Base-by-base conservation (phyloP, 352 stramenopile genomes). In the Phytophthora meadii region DNA sequence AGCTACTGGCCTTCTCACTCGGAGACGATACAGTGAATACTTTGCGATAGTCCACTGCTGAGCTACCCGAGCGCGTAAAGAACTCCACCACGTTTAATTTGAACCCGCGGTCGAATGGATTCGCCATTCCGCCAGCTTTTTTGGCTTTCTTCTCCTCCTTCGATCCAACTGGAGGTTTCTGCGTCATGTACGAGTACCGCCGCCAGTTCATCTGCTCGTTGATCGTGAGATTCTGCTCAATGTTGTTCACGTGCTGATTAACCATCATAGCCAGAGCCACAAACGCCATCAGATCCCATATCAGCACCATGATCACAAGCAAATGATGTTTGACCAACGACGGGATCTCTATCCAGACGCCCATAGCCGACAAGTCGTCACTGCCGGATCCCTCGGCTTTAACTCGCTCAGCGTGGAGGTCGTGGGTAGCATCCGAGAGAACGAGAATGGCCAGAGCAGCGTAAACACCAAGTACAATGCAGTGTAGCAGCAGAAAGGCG, bases 201-300 rank as follows among this genome's bases (percentile, higher is more conserved):
- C 78, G 74, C 87, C 87, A 95, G 56, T 95, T 93, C 70, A 93
- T 92, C 54, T 82, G 63, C 67, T 95, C 87, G 55, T 95, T 95
- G 42, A 95, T 79, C 3, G 87, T 95, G 30, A 93, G 25, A 44
- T 95, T 95, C 60, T 77, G 75, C 17, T 67, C 58, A 7, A 93
- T 77, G 59, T 90, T 89, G 34, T 68, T 72, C 12, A 91, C 19
- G 51, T 94, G 86, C 62, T 92, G 79, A 34, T 76, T 68, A n/a
- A 80, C 46, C 81, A 94, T 89, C 57, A 87, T 79, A 6, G 54
- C 58, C 7, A 93, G 65, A 14, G 77, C 84, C 19, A 72, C 56
- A 37, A 86, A 69, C n/a, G 76, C 74, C 39, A 84, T 54, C 1
- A 77, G 24, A 10, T 63, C 74, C 86, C 84, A 93, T 15, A 83